Evolutionary conservation across 768 basidiomycete species (phyloP).

Genomic region (Pisolithus marmoratus): DNA sequence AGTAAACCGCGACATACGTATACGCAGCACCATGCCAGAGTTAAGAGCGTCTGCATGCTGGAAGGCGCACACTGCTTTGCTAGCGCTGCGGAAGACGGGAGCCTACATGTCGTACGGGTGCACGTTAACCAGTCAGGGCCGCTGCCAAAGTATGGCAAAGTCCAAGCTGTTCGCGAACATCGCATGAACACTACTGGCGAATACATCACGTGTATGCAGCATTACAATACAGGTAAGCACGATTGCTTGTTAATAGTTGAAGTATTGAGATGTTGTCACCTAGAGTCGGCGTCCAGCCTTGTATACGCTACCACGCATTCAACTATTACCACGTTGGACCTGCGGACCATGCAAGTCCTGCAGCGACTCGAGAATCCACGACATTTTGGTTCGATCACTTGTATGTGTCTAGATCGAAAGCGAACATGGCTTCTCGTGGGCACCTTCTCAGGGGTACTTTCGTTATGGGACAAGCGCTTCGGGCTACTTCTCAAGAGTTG

Average conservation of each 20-base stretch:
- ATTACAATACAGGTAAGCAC: constrained; percentile 66
- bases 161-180: constrained; percentile 79
- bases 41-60: constrained; percentile 70
- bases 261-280: constrained; percentile 1
- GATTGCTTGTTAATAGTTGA: background rate
- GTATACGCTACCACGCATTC: constrained; percentile 84
- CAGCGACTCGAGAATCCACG: constrained; percentile 80
- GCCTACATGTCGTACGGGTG: constrained; percentile 78
- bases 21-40: constrained; percentile 62
- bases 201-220: constrained; percentile 78
- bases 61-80: constrained; percentile 89
- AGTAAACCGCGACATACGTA: constrained; percentile 75
- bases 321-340: constrained; percentile 66
- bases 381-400: constrained; percentile 82
- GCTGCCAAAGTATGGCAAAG: constrained; percentile 77
- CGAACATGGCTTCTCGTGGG: constrained; percentile 86
- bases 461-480: constrained; percentile 95
- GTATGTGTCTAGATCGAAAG: constrained; percentile 78
- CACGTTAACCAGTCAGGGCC: constrained; percentile 62
- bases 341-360: constrained; percentile 76
- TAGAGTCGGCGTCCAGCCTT: constrained; percentile 75
- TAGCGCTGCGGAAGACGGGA: constrained; percentile 79
- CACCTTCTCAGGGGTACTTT: constrained; percentile 77
- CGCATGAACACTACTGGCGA: constrained; percentile 66
- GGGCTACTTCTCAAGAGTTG: constrained; percentile 85